These are phyloP conservation scores for Cicer cuneatum DNA, from an alignment of 306 rosid species.

Conservation along the genomic window DNA sequence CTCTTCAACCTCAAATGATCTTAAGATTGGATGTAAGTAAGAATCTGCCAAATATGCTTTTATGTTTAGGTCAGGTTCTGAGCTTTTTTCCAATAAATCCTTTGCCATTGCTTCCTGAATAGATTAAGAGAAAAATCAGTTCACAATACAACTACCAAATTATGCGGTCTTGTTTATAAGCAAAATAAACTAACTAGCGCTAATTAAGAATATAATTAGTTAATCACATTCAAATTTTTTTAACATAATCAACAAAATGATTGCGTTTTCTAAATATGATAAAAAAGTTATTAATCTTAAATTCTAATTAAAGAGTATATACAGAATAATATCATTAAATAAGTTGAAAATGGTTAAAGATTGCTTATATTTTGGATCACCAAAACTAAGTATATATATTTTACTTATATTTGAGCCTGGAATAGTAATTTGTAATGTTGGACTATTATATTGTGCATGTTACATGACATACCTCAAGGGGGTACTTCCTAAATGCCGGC, in stretches of 20 bases:
- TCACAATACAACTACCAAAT: constrained; percentile 15
- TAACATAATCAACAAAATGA: too few species aligned
- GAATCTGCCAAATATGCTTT: constrained; percentile 84
- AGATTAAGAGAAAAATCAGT: constrained; percentile 23
- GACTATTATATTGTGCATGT: constrained; percentile 13
- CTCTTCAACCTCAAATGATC: constrained; percentile 70
- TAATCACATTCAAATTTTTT: too few species aligned
- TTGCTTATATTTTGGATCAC: neutral
- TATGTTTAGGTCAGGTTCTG: constrained; percentile 77
- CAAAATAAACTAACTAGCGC: too few species aligned
- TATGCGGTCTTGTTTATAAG: too few species aligned
- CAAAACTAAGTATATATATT: neutral
- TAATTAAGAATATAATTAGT: too few species aligned
- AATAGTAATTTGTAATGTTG: constrained; percentile 7
- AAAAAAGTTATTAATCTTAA: neutral
- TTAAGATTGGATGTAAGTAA: constrained; percentile 92
- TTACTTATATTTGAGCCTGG: neutral
- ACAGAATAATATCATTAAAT: neutral
- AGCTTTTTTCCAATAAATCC: constrained; percentile 64
- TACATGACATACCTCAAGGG: constrained; percentile 74
- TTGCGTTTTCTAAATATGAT: neutral
- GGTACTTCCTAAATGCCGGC: constrained; percentile 90
- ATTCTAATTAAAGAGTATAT: too few species aligned
- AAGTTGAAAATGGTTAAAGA: neutral
- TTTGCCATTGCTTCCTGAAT: constrained; percentile 90